These are phyloP conservation scores for Theileria annulata DNA, from an alignment of 169 alveolate species.

Conservation along the genomic window DNA sequence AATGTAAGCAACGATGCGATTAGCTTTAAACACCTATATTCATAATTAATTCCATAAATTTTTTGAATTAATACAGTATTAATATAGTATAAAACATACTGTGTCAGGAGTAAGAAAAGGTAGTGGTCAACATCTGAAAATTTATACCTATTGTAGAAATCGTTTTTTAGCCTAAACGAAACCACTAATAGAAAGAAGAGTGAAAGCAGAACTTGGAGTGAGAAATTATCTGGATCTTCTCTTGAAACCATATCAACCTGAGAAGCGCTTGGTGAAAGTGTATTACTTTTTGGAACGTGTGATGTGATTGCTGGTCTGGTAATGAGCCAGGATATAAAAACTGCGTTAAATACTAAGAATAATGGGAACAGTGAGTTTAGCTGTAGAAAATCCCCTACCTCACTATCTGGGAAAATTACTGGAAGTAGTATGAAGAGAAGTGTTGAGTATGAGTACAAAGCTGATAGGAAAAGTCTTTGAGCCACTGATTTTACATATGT, in stretches of 20 bases:
- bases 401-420: not conserved
- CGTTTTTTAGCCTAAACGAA: conserved; percentile 19
- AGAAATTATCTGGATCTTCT: not conserved
- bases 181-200: conserved; percentile 18
- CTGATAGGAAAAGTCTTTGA: conserved; percentile 27
- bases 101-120: not conserved
- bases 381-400: conserved; percentile 17
- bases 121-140: not conserved
- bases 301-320: conserved; percentile 3
- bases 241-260: not conserved
- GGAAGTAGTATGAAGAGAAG: conserved; percentile 50
- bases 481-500: conserved; percentile 39
- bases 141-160: conserved; percentile 4
- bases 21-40: not conserved
- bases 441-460: conserved; percentile 49
- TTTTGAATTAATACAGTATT: not conserved
- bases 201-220: conserved; percentile 18
- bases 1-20: not conserved
- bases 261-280: not conserved
- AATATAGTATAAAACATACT: conserved; percentile 5
- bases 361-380: conserved; percentile 33
- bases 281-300: not conserved
- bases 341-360: conserved; percentile 37
- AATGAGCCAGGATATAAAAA: conserved; percentile 44
- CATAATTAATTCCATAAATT: not conserved